phyloP scores from a whole-genome alignment of 495 filamentous ascomycete genomes.

The Tuber calosporum region DNA sequence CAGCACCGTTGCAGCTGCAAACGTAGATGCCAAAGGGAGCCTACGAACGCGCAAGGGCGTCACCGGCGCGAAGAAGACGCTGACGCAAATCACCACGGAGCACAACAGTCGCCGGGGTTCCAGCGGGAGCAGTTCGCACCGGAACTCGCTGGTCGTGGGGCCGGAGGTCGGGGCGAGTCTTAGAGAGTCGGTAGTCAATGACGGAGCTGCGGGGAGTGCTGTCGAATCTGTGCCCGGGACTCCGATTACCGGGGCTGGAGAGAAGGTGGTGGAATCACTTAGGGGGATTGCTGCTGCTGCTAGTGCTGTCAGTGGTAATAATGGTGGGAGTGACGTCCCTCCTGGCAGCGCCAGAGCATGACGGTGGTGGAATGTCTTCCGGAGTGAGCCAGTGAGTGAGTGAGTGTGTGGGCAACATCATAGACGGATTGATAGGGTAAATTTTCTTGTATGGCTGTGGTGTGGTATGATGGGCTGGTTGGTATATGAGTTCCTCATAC shows the following conservation, averaged over 20 bases:
- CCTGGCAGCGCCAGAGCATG: background rate
- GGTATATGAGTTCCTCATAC: background rate
- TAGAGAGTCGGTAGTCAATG: slow-evolving; percentile 11
- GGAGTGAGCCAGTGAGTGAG: background rate
- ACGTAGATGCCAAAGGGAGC: slow-evolving; percentile 69
- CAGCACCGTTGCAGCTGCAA: slow-evolving; percentile 80
- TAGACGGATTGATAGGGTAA: slow-evolving; percentile 3
- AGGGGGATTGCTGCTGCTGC: slow-evolving; percentile 20
- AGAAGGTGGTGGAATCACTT: slow-evolving; percentile 8
- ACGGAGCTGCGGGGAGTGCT: background rate
- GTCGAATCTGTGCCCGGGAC: slow-evolving; percentile 13
- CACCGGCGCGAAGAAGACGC: slow-evolving; percentile 40
- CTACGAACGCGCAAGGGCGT: slow-evolving; percentile 37
- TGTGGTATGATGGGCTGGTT: background rate
- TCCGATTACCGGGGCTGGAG: background rate
- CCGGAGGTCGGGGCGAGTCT: slow-evolving; percentile 19
- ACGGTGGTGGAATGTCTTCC: slow-evolving; percentile 14
- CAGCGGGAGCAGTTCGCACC: slow-evolving; percentile 23
- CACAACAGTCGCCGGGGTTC: slow-evolving; percentile 30
- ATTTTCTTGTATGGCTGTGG: slow-evolving; percentile 10
- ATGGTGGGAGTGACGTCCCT: slow-evolving; percentile 8
- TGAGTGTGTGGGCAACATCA: background rate
- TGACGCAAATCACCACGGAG: slow-evolving; percentile 32
- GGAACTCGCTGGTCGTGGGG: slow-evolving; percentile 21
- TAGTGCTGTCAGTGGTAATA: slow-evolving; percentile 16